These are phyloP conservation scores for Cytospora piceae DNA, from an alignment of 2,329 filamentous ascomycete species.

Conservation along the genomic window DNA sequence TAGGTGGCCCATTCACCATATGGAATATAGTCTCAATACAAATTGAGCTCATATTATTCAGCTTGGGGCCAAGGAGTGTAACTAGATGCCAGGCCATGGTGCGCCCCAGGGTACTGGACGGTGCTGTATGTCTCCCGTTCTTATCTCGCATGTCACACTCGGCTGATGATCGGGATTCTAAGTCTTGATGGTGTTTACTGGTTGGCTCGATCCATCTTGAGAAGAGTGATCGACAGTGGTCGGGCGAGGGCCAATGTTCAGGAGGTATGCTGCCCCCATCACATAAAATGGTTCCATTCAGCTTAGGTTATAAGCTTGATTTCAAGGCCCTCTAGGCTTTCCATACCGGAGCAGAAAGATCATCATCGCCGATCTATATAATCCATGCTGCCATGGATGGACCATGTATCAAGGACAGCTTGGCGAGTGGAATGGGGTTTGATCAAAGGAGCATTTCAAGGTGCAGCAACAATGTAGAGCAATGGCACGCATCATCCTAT, in stretches of 20 bases:
- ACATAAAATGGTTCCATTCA: neutral
- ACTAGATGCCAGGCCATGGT: neutral
- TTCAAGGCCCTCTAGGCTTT: neutral
- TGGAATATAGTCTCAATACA: slow-evolving; percentile 9
- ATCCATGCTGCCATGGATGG: neutral
- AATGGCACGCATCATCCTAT: neutral
- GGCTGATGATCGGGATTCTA: neutral
- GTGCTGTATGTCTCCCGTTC: neutral
- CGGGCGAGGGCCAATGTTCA: neutral
- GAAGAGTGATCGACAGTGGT: neutral
- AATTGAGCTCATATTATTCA: neutral
- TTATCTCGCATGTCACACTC: neutral
- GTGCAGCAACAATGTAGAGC: neutral
- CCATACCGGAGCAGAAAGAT: neutral
- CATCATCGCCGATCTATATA: neutral
- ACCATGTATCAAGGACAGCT: neutral
- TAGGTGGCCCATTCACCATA: neutral
- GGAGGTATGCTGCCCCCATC: neutral
- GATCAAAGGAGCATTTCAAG: neutral
- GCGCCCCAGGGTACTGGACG: neutral
- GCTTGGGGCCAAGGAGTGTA: neutral
- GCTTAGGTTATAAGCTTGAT: neutral
- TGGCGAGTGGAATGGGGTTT: neutral
- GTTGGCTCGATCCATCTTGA: neutral
- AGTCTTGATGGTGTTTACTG: neutral